Conservation (phyloP, 768 basidiomycete genomes). For the Lactarius quietus region DNA sequence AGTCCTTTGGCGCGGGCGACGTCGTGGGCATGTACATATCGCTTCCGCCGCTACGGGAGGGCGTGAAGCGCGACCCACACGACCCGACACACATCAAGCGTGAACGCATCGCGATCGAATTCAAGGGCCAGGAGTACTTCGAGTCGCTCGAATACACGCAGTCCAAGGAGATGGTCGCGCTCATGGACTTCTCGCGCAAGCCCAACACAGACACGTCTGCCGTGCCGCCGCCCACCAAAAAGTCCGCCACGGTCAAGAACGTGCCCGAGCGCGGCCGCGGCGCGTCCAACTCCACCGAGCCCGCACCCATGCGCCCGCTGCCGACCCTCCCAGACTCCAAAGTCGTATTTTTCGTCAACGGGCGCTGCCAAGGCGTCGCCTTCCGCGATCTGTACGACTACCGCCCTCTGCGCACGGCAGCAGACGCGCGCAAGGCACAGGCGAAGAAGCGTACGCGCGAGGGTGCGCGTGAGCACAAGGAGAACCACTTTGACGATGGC, state of each 20-base stretch:
- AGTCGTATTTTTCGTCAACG: slow-evolving; percentile 91
- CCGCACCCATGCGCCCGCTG: slow-evolving; percentile 49
- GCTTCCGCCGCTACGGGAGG: slow-evolving; percentile 64
- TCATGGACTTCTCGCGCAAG: slow-evolving; percentile 63
- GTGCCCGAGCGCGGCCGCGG: slow-evolving; percentile 55
- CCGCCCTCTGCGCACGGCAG: slow-evolving; percentile 68
- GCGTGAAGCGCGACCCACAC: slow-evolving; percentile 57
- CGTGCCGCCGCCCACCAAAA: slow-evolving; percentile 57
- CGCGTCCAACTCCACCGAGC: slow-evolving; percentile 36
- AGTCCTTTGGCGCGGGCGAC: slow-evolving; percentile 73
- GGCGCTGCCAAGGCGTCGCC: slow-evolving; percentile 76
- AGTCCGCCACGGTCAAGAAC: slow-evolving; percentile 63
- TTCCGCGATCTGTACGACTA: slow-evolving; percentile 90
- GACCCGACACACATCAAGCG: slow-evolving; percentile 84
- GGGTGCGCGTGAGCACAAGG: slow-evolving; percentile 64
- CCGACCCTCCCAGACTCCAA: slow-evolving; percentile 67
- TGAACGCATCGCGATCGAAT: slow-evolving; percentile 89
- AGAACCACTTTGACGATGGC: slow-evolving; percentile 92
- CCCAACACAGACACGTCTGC: slow-evolving; percentile 37
- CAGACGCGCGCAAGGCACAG: slow-evolving; percentile 58
- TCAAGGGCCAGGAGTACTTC: slow-evolving; percentile 97
- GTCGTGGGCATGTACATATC: slow-evolving; percentile 92
- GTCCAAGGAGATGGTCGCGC: slow-evolving; percentile 86
- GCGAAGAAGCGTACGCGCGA: slow-evolving; percentile 61
- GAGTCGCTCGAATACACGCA: slow-evolving; percentile 87